Conservation (phyloP, 345 rosid species). For the Lenwebbia sp. region DNA sequence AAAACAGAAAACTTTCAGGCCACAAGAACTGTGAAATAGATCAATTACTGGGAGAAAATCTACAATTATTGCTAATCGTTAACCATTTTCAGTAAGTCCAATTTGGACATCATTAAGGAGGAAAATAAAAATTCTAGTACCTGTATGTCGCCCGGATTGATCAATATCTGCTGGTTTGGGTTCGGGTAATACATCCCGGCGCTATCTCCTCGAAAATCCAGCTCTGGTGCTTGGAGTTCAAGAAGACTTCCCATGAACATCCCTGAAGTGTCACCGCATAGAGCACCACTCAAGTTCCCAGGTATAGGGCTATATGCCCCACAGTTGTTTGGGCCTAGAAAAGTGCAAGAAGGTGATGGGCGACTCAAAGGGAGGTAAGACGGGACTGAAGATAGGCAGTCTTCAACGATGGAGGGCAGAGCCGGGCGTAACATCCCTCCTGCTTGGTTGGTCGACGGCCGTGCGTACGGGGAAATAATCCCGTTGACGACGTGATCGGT, state of each 20-base stretch:
- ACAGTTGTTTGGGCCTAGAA: slow-evolving; percentile 29
- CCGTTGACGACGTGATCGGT: slow-evolving; percentile 19
- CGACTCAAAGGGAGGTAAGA: background rate
- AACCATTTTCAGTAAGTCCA: background rate
- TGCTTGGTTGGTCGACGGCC: slow-evolving; percentile 2
- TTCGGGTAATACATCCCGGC: slow-evolving; percentile 53
- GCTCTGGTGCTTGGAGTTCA: slow-evolving; percentile 32
- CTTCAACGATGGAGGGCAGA: slow-evolving; percentile 34
- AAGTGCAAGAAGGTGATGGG: slow-evolving; percentile 36
- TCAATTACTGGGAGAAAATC: background rate
- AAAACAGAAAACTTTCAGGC: background rate
- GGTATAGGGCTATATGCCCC: slow-evolving; percentile 17
- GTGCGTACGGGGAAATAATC: slow-evolving; percentile 11
- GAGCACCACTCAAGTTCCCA: slow-evolving; percentile 26
- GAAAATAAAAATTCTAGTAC: slow-evolving; percentile 14
- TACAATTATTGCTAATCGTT: background rate
- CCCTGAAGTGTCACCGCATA: slow-evolving; percentile 38
- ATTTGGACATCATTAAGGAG: background rate
- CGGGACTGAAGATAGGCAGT: slow-evolving; percentile 56
- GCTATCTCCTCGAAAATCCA: slow-evolving; percentile 59
- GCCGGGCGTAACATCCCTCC: slow-evolving; percentile 20
- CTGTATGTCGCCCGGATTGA: slow-evolving; percentile 66
- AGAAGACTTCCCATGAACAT: slow-evolving; percentile 25
- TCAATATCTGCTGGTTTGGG: slow-evolving; percentile 26
- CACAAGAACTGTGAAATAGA: background rate